Percentiles rank a stretch among this genome's conserved stretches.
Conservation (phyloP, 345 rosid genomes). For the Gossypium australe region DNA sequence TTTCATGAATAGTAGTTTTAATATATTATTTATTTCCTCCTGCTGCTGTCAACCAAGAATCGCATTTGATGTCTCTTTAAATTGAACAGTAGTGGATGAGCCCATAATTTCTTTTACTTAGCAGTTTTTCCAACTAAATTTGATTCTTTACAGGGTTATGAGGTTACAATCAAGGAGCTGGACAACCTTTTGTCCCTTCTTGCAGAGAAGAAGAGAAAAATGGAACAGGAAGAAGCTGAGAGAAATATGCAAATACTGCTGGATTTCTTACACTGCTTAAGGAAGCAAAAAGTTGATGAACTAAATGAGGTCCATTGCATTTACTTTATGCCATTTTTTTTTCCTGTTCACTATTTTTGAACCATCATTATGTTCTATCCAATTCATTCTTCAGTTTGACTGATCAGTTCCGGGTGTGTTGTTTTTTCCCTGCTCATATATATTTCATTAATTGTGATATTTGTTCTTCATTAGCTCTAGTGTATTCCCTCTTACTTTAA, state of each 20-base stretch:
- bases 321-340: background rate
- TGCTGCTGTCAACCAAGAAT: background rate
- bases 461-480: slow-evolving; percentile 1
- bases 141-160: slow-evolving; percentile 68
- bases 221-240: slow-evolving; percentile 98
- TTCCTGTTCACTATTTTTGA: slow-evolving; percentile 6
- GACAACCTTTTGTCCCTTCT: slow-evolving; percentile 70
- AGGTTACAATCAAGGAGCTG: slow-evolving; percentile 82
- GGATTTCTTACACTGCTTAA: slow-evolving; percentile 75
- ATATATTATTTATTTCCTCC: background rate
- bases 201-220: slow-evolving; percentile 82
- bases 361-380: background rate
- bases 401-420: background rate
- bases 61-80: background rate
- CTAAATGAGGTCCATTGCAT: slow-evolving; percentile 59
- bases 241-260: slow-evolving; percentile 94
- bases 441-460: background rate
- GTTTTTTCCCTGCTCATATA: background rate
- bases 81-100: background rate
- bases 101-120: background rate
- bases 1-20: background rate
- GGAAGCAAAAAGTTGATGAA: slow-evolving; percentile 90
- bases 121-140: slow-evolving; percentile 5
- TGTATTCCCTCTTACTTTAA: background rate
- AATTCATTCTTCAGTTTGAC: slow-evolving; percentile 4